phyloP scores from a whole-genome alignment of 2,329 filamentous ascomycete genomes.

The Hymenoscyphus scutula region DNA sequence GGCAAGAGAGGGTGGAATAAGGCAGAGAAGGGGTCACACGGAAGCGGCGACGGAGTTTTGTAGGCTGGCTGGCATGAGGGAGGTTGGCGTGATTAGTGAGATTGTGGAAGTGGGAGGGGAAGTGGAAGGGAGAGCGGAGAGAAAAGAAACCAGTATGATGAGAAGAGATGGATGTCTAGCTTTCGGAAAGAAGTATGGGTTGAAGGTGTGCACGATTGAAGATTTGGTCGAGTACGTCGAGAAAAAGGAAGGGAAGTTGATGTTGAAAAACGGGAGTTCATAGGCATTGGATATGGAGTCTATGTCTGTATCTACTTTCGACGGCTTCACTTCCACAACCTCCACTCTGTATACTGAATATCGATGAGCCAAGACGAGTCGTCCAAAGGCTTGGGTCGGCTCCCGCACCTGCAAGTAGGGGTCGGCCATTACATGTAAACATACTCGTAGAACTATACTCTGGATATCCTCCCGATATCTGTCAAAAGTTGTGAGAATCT shows the following conservation, averaged over 20 bases:
- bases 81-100: conserved; percentile 84
- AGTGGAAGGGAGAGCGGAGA: conserved; percentile 64
- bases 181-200: conserved; percentile 84
- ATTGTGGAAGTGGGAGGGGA: conserved; percentile 82
- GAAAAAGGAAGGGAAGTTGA: conserved; percentile 33
- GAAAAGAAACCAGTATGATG: conserved; percentile 80
- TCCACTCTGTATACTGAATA: too few relatives aligned
- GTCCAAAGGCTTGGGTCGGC: too few relatives aligned
- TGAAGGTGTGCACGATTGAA: conserved; percentile 95
- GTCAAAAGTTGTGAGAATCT: too few relatives aligned
- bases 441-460: too few relatives aligned
- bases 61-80: conserved; percentile 72
- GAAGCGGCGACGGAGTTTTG: conserved; percentile 94
- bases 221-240: conserved; percentile 69
- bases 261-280: conserved; percentile 24
- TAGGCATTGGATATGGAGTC: background rate
- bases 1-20: conserved; percentile 75
- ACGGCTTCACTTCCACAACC: too few relatives aligned
- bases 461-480: too few relatives aligned
- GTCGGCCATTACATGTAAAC: too few relatives aligned
- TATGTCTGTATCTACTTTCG: too few relatives aligned
- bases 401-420: too few relatives aligned
- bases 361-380: too few relatives aligned
- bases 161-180: conserved; percentile 80
- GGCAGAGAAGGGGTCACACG: conserved; percentile 80